Conservation (phyloP, 257 asterid species). For the Plantago ovata region DNA sequence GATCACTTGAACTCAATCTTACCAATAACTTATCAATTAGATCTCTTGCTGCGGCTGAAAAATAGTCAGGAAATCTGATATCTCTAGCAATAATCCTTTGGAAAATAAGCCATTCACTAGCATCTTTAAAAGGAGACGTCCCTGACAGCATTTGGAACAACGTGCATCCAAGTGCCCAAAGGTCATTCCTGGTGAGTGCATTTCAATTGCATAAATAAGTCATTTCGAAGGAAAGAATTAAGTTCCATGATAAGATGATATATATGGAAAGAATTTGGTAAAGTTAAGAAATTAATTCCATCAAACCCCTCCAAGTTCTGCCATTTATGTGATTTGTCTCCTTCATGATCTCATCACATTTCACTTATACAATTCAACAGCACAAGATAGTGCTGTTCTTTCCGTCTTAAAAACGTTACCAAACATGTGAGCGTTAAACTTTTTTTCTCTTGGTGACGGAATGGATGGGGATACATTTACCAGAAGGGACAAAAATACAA, state of each 20-base stretch:
- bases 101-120: conserved; percentile 99
- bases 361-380: no score
- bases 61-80: conserved; percentile 76
- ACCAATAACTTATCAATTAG: conserved; percentile 89
- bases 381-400: no score
- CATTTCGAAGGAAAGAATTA: conserved; percentile 9
- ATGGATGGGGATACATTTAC: no score
- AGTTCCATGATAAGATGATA: background rate
- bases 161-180: conserved; percentile 99
- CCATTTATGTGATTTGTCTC: no score
- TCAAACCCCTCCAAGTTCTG: no score
- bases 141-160: conserved; percentile 98
- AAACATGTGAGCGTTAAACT: no score
- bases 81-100: conserved; percentile 95
- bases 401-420: no score
- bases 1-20: conserved; percentile 19
- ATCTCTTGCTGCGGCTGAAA: conserved; percentile 85
- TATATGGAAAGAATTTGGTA: no score
- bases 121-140: conserved; percentile 92
- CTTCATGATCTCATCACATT: no score
- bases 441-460: no score
- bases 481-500: no score
- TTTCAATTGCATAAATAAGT: conserved; percentile 2
- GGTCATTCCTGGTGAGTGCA: conserved; percentile 73
- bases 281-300: no score